phyloP scores from a whole-genome alignment of 176 grass and related monocot genomes.

The bread wheat (Triticum aestivum) region IWGSC_CS_RefSeq_v2.1 NC_057794.1:569664265-569664764 shows the following conservation, averaged over 20 bases:
- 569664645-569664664: too few species aligned
- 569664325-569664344: neutral
- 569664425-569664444: neutral
- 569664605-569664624: too few species aligned
- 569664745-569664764: too few species aligned
- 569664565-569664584: too few species aligned
- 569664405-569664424: neutral
- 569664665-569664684: too few species aligned
- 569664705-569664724: too few species aligned
- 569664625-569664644: too few species aligned
- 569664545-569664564: too few species aligned
- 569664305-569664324: too few species aligned
- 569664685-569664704: too few species aligned
- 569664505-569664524: neutral
- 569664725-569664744: too few species aligned
- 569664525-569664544: neutral
- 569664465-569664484: neutral
- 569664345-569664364: neutral
- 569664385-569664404: neutral
- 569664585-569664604: too few species aligned
- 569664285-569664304: neutral
- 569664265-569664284: neutral
- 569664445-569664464: neutral
- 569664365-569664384: neutral
- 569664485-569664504: neutral